Evolutionary conservation across 2,329 filamentous ascomycete species (phyloP).

Genomic region (Penicillium fuscoglaucum): DNA sequence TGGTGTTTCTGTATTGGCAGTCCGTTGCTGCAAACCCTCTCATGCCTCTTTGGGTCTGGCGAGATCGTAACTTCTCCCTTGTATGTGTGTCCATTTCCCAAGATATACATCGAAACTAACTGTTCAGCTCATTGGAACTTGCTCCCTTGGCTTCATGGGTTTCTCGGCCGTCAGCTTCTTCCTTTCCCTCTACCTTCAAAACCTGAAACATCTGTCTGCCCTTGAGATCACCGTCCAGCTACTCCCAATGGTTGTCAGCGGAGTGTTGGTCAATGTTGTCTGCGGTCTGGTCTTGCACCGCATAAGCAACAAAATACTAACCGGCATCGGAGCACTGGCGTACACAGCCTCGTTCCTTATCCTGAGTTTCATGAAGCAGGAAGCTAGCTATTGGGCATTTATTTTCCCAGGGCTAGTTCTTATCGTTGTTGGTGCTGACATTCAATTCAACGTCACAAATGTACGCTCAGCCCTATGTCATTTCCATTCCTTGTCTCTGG

Average conservation of each 20-base stretch:
- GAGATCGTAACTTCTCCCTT: slow-evolving; percentile 64
- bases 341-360: slow-evolving; percentile 53
- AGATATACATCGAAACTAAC: not conserved
- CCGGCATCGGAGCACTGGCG: slow-evolving; percentile 52
- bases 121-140: slow-evolving; percentile 54
- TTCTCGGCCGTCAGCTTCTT: slow-evolving; percentile 64
- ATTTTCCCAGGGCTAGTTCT: slow-evolving; percentile 63
- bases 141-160: slow-evolving; percentile 62
- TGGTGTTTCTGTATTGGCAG: slow-evolving; percentile 64
- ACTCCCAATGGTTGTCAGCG: slow-evolving; percentile 65
- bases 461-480: slow-evolving; percentile 41
- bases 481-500: not conserved
- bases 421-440: slow-evolving; percentile 65
- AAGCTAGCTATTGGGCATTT: slow-evolving; percentile 64
- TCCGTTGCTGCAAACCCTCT: slow-evolving; percentile 51
- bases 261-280: slow-evolving; percentile 63
- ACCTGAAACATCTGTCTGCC: slow-evolving; percentile 54
- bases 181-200: slow-evolving; percentile 65
- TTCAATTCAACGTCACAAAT: slow-evolving; percentile 70
- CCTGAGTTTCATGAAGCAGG: slow-evolving; percentile 56
- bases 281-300: slow-evolving; percentile 63
- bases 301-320: slow-evolving; percentile 64
- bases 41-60: slow-evolving; percentile 58
- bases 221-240: slow-evolving; percentile 63
- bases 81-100: slow-evolving; percentile 38